Base-by-base conservation (phyloP, 2,329 filamentous ascomycete genomes). In the Stemphylium vesicarium region DNA sequence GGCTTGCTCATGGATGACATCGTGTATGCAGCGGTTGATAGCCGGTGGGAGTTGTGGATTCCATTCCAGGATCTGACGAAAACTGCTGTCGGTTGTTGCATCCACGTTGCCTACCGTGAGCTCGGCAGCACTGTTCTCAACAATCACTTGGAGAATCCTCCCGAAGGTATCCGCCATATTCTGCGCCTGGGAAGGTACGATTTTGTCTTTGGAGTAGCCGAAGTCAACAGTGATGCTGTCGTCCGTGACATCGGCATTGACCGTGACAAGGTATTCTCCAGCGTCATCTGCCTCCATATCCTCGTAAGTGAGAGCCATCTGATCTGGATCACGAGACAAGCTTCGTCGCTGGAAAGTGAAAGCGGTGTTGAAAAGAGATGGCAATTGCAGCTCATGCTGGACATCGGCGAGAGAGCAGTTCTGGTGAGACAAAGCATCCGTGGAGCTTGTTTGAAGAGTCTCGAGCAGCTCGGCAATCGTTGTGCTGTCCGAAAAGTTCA, bases 401-500 rank as follows among this genome's bases (percentile, higher is more conserved):
- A 76, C 66, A 46, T 75, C 70, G 6, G 72, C 71, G 7, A 76
- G 61, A 12, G 82, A 83, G 58, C 79, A 81, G 50, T 75, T 78
- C 54, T 84, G 82, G 57, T 84, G 77, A 0, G 77, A 71, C 55
- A 84, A 73, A 37, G 78, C 78, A 35, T 74, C 69, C 16, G 81
- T 73, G 15, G 81, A 80, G 50, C 82, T 77, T 11, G 71, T 68
- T 37, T 83, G 82, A 0, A 82, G 72, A 10, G 69, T 69, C 26
- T 78, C 77, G 0, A 82, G 70, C 0, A 78, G 66, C 10, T 80
- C 75, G 2, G 65, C 54, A 9, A 84, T 64, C 11, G 67, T 40
- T 64, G 73, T 49, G 40, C 75, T 50, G 62, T 70, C 49, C 42
- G 69, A 51, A 66, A 81, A 60, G 50, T 73, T 65, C 4, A 84